Conservation (phyloP, 176 grass and related monocot species). For the Oryza nivara region DNA sequence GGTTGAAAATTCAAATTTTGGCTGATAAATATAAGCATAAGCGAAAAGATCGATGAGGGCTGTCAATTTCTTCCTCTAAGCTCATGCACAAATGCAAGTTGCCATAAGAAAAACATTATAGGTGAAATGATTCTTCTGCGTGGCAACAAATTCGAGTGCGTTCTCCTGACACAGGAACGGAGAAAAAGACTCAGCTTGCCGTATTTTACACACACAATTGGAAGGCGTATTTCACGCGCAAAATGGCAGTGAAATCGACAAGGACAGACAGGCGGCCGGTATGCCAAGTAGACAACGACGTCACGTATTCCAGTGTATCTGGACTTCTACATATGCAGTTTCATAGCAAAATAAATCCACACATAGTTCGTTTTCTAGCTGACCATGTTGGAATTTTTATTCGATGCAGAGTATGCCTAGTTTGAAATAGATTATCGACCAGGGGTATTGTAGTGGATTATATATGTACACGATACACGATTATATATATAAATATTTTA, state of each 20-base stretch:
- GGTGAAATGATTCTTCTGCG: background rate
- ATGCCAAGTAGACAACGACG: background rate
- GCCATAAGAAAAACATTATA: background rate
- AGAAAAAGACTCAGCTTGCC: background rate
- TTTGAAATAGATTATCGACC: no score
- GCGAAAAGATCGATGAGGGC: no score
- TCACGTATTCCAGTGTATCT: background rate
- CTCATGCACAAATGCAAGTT: background rate
- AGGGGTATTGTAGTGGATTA: no score
- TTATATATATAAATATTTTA: no score
- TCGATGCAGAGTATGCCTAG: background rate
- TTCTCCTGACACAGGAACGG: background rate
- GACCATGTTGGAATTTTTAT: background rate
- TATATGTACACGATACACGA: no score
- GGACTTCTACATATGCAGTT: background rate
- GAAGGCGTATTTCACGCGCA: background rate
- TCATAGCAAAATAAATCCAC: background rate
- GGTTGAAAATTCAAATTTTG: no score
- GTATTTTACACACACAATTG: conserved; percentile 16
- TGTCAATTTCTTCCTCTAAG: background rate
- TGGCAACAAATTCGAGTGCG: background rate
- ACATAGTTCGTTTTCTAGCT: background rate
- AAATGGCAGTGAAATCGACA: background rate
- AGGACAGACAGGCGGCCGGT: background rate
- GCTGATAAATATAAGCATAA: no score